A percentile compares a stretch with the other conserved stretches of the same genome.
phyloP scores from a whole-genome alignment of 2,329 filamentous ascomycete genomes.

The Colletotrichum tropicale region DNA sequence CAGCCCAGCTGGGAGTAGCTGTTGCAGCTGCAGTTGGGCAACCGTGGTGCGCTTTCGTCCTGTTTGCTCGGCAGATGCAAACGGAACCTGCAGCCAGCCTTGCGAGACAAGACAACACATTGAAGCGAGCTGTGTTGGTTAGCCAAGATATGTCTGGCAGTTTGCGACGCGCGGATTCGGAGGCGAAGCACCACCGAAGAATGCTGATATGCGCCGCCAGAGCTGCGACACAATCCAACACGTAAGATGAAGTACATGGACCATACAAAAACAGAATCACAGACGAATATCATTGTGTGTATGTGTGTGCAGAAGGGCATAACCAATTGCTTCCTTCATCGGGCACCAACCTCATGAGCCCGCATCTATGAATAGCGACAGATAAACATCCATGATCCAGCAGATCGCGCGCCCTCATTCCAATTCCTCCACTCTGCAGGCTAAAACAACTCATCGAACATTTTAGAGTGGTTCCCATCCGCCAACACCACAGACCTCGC shows the following conservation, averaged over 20 bases:
- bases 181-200: background rate
- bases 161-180: background rate
- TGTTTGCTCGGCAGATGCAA: background rate
- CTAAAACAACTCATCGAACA: slow-evolving; percentile 5
- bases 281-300: background rate
- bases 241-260: background rate
- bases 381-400: background rate
- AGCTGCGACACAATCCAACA: background rate
- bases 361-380: background rate
- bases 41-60: background rate
- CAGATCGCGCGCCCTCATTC: background rate
- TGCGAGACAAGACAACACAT: background rate
- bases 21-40: background rate
- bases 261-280: background rate
- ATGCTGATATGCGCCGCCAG: background rate
- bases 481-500: slow-evolving; percentile 6
- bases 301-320: background rate
- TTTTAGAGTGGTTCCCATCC: background rate
- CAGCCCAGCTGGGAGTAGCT: background rate
- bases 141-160: background rate
- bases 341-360: background rate
- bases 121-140: background rate
- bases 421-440: background rate
- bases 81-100: background rate
- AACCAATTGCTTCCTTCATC: background rate